Percentiles rank a stretch among this genome's conserved stretches.
phyloP scores from a whole-genome alignment of 768 basidiomycete genomes.

The Galerina sulciceps region DNA sequence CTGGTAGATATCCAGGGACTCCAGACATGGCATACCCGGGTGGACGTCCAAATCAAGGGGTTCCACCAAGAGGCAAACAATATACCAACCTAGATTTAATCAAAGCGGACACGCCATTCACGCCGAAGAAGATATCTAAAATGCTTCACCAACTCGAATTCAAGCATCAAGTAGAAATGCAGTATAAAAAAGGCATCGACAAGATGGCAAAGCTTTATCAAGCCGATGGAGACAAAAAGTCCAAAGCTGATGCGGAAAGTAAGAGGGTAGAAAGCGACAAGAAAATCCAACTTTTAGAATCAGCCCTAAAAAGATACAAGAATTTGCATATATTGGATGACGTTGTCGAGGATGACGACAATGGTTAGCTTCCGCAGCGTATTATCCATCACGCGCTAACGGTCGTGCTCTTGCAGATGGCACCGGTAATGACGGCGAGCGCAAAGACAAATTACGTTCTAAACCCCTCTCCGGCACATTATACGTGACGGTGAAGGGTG shows the following conservation, averaged over 20 bases:
- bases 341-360: conserved; percentile 85
- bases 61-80: conserved; percentile 58
- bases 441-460: conserved; percentile 90
- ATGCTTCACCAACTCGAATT: conserved; percentile 99
- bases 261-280: conserved; percentile 95
- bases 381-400: conserved; percentile 1
- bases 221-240: conserved; percentile 97
- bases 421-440: conserved; percentile 75
- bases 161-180: conserved; percentile 97
- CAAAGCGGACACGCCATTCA: conserved; percentile 96
- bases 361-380: conserved; percentile 41
- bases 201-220: conserved; percentile 98
- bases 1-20: conserved; percentile 40
- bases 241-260: conserved; percentile 89
- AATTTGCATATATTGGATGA: conserved; percentile 93
- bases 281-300: conserved; percentile 92
- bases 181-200: conserved; percentile 98
- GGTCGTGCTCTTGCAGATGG: conserved; percentile 33
- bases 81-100: conserved; percentile 92
- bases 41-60: conserved; percentile 40
- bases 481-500: conserved; percentile 84
- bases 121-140: conserved; percentile 92
- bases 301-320: conserved; percentile 95
- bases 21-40: conserved; percentile 40
- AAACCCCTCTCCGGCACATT: conserved; percentile 95